Conservation (phyloP, 495 filamentous ascomycete genomes). For the Penicillium taxi region DNA sequence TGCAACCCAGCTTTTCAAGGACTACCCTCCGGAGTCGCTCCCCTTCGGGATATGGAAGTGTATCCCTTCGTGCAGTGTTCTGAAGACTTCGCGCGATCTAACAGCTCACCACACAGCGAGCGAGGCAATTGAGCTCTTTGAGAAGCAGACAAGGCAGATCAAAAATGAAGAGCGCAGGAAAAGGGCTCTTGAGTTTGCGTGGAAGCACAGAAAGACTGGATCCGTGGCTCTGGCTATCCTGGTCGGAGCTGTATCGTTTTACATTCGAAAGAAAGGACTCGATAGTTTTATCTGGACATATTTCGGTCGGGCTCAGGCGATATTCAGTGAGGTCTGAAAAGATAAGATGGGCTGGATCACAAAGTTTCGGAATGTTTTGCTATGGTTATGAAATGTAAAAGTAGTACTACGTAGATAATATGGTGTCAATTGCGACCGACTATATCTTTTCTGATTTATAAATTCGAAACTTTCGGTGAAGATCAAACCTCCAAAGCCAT, state of each 20-base stretch:
- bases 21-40: constrained; percentile 66
- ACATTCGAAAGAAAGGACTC: constrained; percentile 39
- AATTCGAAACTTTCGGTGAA: not conserved
- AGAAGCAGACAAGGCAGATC: constrained; percentile 60
- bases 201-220: constrained; percentile 52
- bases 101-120: constrained; percentile 41
- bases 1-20: constrained; percentile 53
- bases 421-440: no score
- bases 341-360: no score
- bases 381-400: no score
- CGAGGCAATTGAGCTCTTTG: constrained; percentile 57
- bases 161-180: constrained; percentile 51
- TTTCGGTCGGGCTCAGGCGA: constrained; percentile 20
- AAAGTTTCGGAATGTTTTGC: no score
- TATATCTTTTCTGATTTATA: not conserved
- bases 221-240: constrained; percentile 55
- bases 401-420: no score
- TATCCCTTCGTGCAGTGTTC: constrained; percentile 66
- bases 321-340: constrained; percentile 18
- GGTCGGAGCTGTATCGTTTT: constrained; percentile 51
- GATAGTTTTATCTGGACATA: constrained; percentile 37
- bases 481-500: no score
- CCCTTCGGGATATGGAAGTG: constrained; percentile 54
- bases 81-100: constrained; percentile 65
- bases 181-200: constrained; percentile 43